Evolutionary conservation across 306 rosid genomes (phyloP).

Genomic region (Hippophae gyantsensis): DNA sequence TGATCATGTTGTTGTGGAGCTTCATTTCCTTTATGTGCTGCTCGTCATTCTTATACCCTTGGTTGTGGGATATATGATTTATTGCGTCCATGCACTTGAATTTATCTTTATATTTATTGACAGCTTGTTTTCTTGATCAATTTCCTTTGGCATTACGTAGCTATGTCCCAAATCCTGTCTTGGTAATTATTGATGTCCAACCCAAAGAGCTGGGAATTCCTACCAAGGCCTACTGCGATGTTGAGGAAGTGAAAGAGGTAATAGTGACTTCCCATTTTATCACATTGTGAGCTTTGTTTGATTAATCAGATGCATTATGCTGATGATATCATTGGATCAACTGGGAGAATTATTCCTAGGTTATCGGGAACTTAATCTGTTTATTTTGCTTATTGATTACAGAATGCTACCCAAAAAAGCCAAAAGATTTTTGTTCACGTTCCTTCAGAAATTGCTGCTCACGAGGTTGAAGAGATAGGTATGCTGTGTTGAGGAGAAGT

Average conservation of each 20-base stretch:
- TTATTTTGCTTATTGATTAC: conserved; percentile 9
- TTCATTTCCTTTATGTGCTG: too few relatives aligned
- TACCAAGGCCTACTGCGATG: conserved; percentile 71
- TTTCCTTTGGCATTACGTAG: conserved; percentile 19
- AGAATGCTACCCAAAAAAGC: conserved; percentile 87
- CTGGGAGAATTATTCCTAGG: neutral
- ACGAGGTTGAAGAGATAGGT: conserved; percentile 86
- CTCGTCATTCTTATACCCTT: too few relatives aligned
- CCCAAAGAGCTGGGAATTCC: conserved; percentile 86
- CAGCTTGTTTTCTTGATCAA: neutral
- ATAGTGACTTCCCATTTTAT: neutral
- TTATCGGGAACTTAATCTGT: conserved; percentile 5
- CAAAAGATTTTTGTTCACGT: conserved; percentile 80
- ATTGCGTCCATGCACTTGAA: neutral
- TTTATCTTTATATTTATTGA: neutral
- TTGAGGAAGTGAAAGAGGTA: conserved; percentile 88
- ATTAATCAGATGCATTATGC: neutral
- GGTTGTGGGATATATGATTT: neutral
- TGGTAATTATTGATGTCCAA: conserved; percentile 79
- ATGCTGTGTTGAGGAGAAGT: conserved; percentile 3
- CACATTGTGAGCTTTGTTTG: neutral
- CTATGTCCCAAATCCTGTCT: conserved; percentile 69
- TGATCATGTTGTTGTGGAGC: too few relatives aligned
- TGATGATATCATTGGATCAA: neutral
- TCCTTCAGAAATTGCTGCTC: conserved; percentile 78